phyloP scores from a whole-genome alignment of 805 yeast genomes.

The Cyberlindnera xylosilytica region DNA sequence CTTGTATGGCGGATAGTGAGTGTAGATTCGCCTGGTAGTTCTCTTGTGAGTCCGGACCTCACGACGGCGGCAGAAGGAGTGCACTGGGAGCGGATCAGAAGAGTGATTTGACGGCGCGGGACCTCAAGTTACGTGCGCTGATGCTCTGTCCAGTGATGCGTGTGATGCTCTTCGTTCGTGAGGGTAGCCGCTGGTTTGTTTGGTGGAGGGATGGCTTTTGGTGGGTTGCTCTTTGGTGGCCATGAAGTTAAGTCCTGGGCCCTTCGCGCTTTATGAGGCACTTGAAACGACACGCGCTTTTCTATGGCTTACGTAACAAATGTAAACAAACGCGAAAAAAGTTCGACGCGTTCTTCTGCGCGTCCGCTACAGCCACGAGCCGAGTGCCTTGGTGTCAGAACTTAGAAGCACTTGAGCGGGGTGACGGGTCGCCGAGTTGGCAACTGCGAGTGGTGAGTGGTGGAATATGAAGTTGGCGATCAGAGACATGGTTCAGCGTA shows the following conservation, averaged over 20 bases:
- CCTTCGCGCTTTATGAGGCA: slow-evolving; percentile 11
- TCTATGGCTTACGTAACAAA: slow-evolving; percentile 8
- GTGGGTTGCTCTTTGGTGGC: background rate
- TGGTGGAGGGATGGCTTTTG: background rate
- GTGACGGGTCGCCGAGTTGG: no score
- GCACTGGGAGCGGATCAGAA: background rate
- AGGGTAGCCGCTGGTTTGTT: background rate
- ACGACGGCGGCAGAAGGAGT: background rate
- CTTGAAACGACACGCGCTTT: slow-evolving; percentile 9
- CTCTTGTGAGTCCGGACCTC: background rate
- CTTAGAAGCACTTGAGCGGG: no score
- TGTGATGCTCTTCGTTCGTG: background rate
- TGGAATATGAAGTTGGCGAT: no score
- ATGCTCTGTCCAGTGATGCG: background rate
- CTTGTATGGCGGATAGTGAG: background rate
- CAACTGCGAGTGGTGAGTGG: no score
- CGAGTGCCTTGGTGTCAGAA: no score
- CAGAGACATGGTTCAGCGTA: no score
- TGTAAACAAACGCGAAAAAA: slow-evolving; percentile 16
- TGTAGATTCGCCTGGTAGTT: background rate
- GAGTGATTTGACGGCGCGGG: background rate
- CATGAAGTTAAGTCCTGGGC: slow-evolving; percentile 4
- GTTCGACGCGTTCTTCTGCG: slow-evolving; percentile 12
- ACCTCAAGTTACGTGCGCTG: background rate
- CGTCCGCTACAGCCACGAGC: background rate